Evolutionary conservation across 1,284 basidiomycete species (phyloP), one percentile per base, ranked within the genome.

Genomic region (Melanopsichium pennsylvanicum): DNA sequence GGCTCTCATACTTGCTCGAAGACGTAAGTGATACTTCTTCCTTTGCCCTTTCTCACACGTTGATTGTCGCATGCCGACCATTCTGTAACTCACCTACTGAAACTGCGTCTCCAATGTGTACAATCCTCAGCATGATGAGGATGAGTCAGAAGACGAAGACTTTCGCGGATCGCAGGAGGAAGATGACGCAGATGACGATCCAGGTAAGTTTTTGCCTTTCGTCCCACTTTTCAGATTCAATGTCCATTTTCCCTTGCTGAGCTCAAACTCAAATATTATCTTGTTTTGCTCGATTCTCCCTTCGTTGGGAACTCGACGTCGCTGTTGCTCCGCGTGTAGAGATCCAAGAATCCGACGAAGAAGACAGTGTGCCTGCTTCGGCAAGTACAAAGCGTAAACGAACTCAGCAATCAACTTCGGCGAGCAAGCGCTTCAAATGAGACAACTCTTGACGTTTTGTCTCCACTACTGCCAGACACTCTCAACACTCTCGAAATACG

Each of bases 101-200:
- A n/a, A n/a, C n/a, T n/a, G n/a, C n/a, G n/a, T n/a, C n/a, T n/a
- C n/a, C n/a, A n/a, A n/a, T 18, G 21, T 29, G 27, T 13, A 22
- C 15, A 43, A 39, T n/a, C n/a, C n/a, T n/a, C 51, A 62, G 34
- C 44, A 57, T 33, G 52, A 56, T 12, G 61, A 64, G 0, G 49
- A 63, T 10, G 61, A 64, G 38, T 46, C 42, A 12, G 55, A 64
- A 15, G 61, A 64, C 22, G 52, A 61, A 40, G 57, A 67, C 29
- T 55, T 60, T 35, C 37, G 51, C 26, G 61, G 48, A 34, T 51
- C 52, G 5, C 36, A 64, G 18, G 57, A 67, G 8, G 63, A 67
- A 15, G 64, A 68, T 13, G 51, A 59, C 33, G 64, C 58, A 15
- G 54, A 64, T 11, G 54, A 58, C 18, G 61, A 68, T 43, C 58